A percentile compares a stretch with the other conserved stretches of the same genome.
Conservation (phyloP, 2,329 filamentous ascomycete species). For the Thielaviopsis euricoi region DNA sequence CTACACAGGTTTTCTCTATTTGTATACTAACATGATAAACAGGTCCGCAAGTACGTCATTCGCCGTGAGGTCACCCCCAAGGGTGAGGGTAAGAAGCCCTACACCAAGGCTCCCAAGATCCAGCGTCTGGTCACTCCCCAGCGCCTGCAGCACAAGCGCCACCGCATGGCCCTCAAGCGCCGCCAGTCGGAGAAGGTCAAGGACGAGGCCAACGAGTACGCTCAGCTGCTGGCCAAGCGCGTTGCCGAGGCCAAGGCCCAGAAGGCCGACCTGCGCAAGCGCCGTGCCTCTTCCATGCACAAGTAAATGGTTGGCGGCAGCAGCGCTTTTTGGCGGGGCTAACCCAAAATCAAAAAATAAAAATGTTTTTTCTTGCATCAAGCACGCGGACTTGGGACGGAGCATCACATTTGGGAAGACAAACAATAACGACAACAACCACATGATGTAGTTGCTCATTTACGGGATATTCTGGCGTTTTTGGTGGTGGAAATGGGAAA, state of each 20-base stretch:
- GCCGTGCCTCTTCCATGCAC: slow-evolving; percentile 87
- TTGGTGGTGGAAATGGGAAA: too few species aligned
- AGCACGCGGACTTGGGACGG: background rate
- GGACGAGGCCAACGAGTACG: slow-evolving; percentile 98
- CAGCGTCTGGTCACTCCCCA: slow-evolving; percentile 98
- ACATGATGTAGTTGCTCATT: too few species aligned
- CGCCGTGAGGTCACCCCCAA: slow-evolving; percentile 95
- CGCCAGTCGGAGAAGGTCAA: slow-evolving; percentile 93
- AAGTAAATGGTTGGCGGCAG: slow-evolving; percentile 46
- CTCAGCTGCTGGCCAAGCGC: slow-evolving; percentile 90
- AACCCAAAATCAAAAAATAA: slow-evolving; percentile 9
- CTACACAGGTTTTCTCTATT: slow-evolving; percentile 9
- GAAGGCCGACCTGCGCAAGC: slow-evolving; percentile 90
- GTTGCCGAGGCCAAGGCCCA: slow-evolving; percentile 88
- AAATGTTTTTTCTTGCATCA: background rate
- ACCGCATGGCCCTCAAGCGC: slow-evolving; percentile 95
- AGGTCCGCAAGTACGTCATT: slow-evolving; percentile 99
- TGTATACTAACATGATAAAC: slow-evolving; percentile 16
- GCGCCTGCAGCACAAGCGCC: slow-evolving; percentile 99
- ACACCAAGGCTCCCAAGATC: slow-evolving; percentile 99
- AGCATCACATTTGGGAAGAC: too few species aligned
- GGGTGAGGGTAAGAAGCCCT: slow-evolving; percentile 91
- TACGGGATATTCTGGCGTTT: too few species aligned
- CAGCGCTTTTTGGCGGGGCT: background rate
- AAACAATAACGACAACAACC: too few species aligned